Conservation (phyloP, 2,329 filamentous ascomycete genomes). For the Pseudocercospora fuligena region DNA sequence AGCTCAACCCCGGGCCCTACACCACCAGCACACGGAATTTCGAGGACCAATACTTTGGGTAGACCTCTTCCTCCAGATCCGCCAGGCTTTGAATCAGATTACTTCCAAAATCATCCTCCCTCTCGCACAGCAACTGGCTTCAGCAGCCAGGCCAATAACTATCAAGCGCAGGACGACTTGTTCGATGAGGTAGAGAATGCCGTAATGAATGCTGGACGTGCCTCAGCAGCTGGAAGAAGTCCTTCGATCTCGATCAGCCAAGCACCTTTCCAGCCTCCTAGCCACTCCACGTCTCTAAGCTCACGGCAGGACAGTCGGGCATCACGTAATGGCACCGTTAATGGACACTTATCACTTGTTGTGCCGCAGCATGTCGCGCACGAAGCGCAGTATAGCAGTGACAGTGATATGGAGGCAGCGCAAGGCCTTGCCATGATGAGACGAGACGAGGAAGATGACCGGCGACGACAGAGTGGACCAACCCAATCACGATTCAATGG, state of each 20-base stretch:
- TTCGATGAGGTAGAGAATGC: conserved; percentile 63
- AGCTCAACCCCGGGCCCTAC: conserved; percentile 57
- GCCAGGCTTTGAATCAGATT: conserved; percentile 45
- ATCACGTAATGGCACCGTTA: conserved; percentile 34
- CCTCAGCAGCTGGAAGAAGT: conserved; percentile 31
- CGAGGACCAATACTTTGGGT: conserved; percentile 52
- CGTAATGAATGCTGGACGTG: conserved; percentile 46
- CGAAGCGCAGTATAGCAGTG: conserved; percentile 62
- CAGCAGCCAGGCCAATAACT: conserved; percentile 15
- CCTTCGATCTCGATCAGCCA: conserved; percentile 46
- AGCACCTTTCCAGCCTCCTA: conserved; percentile 34
- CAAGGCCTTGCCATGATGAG: conserved; percentile 83
- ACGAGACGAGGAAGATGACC: conserved; percentile 73
- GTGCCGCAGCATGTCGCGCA: conserved; percentile 53
- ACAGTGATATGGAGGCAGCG: conserved; percentile 86
- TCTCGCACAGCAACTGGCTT: conserved; percentile 21
- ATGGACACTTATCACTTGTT: conserved; percentile 55
- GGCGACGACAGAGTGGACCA: conserved; percentile 63
- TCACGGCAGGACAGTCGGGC: conserved; percentile 28
- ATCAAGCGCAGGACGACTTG: conserved; percentile 58
- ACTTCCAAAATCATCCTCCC: conserved; percentile 41
- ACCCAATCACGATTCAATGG: conserved; percentile 56
- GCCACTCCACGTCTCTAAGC: conserved; percentile 36
- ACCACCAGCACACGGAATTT: conserved; percentile 51
- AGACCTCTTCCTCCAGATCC: conserved; percentile 65